Evolutionary conservation across 2,329 filamentous ascomycete genomes (phyloP).

Genomic region (Penicillium sp.): DNA sequence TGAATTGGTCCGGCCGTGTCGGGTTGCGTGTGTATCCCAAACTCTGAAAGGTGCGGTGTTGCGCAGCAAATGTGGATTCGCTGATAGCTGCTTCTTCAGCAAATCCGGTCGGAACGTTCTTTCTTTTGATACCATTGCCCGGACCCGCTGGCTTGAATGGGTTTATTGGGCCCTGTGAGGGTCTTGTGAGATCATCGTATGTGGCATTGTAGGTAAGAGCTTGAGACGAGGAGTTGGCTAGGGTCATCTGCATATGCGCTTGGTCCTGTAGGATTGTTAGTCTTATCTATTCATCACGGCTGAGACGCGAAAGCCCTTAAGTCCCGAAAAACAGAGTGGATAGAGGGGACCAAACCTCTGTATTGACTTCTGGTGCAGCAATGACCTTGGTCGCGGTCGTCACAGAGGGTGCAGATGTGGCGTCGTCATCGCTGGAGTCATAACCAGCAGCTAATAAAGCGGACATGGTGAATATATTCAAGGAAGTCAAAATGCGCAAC

Average conservation of each 20-base stretch:
- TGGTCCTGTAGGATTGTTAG: slow-evolving; percentile 49
- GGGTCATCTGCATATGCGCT: slow-evolving; percentile 51
- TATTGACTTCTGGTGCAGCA: slow-evolving; percentile 54
- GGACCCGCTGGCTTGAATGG: slow-evolving; percentile 66
- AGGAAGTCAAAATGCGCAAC: slow-evolving; percentile 3
- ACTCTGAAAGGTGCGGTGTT: slow-evolving; percentile 79
- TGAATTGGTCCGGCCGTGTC: slow-evolving; percentile 42
- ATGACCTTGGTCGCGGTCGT: slow-evolving; percentile 42
- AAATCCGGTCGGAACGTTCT: slow-evolving; percentile 79
- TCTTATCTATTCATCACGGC: slow-evolving; percentile 25
- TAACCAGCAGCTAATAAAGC: slow-evolving; percentile 47
- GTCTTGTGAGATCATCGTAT: slow-evolving; percentile 69
- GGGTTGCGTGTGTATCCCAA: slow-evolving; percentile 55
- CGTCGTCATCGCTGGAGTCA: slow-evolving; percentile 52
- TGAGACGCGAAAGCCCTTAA: background rate
- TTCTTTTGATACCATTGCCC: slow-evolving; percentile 63
- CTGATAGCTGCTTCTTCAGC: slow-evolving; percentile 87
- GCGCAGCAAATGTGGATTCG: slow-evolving; percentile 83
- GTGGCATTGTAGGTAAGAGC: slow-evolving; percentile 57
- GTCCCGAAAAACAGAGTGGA: background rate
- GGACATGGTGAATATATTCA: slow-evolving; percentile 34
- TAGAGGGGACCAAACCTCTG: slow-evolving; percentile 54
- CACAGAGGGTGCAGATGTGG: slow-evolving; percentile 25
- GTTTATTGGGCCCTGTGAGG: slow-evolving; percentile 67
- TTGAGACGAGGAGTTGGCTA: slow-evolving; percentile 52